Percentiles rank a stretch among this genome's conserved stretches.
These are phyloP conservation scores for Arthroderma sp. DNA, from an alignment of 2,329 filamentous ascomycete genomes.

Conservation along the genomic window DNA sequence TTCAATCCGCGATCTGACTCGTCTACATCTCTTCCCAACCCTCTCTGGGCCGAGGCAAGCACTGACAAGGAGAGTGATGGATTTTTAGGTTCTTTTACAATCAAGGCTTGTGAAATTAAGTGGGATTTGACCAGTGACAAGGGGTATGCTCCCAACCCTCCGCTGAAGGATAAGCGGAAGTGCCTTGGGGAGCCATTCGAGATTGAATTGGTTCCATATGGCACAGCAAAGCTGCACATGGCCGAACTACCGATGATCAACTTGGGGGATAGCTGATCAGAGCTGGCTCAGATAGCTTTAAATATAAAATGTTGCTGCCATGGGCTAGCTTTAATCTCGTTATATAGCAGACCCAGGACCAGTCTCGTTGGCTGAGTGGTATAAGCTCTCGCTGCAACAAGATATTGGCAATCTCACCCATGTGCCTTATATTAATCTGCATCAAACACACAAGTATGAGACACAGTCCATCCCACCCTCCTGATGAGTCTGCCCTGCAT, in stretches of 20 bases:
- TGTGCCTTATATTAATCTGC: too few relatives aligned
- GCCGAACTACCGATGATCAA: slow-evolving; percentile 28
- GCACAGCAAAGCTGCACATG: slow-evolving; percentile 35
- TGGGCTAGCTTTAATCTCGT: too few relatives aligned
- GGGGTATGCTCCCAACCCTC: slow-evolving; percentile 24
- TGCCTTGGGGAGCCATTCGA: slow-evolving; percentile 24
- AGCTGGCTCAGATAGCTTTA: background rate
- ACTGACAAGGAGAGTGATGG: background rate
- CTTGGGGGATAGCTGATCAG: background rate
- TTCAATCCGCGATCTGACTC: slow-evolving; percentile 15
- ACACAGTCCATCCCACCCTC: too few relatives aligned
- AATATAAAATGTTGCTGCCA: background rate
- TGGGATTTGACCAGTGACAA: slow-evolving; percentile 19
- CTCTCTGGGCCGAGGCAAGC: slow-evolving; percentile 12
- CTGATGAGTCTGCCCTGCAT: too few relatives aligned
- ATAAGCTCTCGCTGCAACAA: too few relatives aligned
- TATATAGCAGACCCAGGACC: too few relatives aligned
- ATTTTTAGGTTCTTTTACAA: slow-evolving; percentile 10
- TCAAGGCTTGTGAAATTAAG: slow-evolving; percentile 25
- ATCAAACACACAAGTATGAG: too few relatives aligned
- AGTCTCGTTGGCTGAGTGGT: too few relatives aligned
- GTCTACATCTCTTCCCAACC: slow-evolving; percentile 10
- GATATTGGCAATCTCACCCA: too few relatives aligned
- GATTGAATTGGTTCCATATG: slow-evolving; percentile 33
- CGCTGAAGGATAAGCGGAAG: slow-evolving; percentile 19